Base-by-base conservation (phyloP, 768 basidiomycete species). In the Amanita polypyramis region DNA sequence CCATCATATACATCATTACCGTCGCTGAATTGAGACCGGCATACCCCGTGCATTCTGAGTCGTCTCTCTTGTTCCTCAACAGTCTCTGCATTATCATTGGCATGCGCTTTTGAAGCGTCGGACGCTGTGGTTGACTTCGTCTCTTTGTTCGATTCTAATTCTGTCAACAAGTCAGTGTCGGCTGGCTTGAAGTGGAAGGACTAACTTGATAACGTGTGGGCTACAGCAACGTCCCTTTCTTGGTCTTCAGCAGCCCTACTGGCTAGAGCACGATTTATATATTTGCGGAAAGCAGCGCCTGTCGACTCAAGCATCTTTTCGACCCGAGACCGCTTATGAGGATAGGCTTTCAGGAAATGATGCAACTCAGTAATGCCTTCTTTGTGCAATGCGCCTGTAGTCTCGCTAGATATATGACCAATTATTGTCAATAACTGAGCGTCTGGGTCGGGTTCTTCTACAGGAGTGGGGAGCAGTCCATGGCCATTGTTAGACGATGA, bases 331-430 rank as follows among this genome's bases (percentile, higher is more conserved):
- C 77, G 76, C 60, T 90, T 92, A 56, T 90, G 80, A 0, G 92
- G 93, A 59, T 96, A 80, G 23, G 81, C 83, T 66, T 93, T 93
- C 58, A 97, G 65, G 70, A 93, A 97, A 30, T 91, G 83, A 61
- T 97, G 91, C 19, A 99, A 69, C 57, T 94, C 91, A 2, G 91
- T 94, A 48, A 98, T 93, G 3, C 91, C 90, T 62, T 95, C 90
- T 64, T 92, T 92, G 62, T 92, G 87, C 67, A 90, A 70, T 12
- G 87, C 86, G 12, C 86, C 88, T 3, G 89, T 88, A 19, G 88
- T 87, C 66, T 91, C 85, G 60, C 84, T 87, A 27, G 86, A 90
- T 50, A 89, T 89, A 59, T 92, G 85, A 35, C 80, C 82, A 57
- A 92, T 87, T 55, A 93, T 86, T 10, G 77, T 78, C 49, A 84